Conservation (phyloP, 768 basidiomycete genomes). For the Lactarius sp. region DNA sequence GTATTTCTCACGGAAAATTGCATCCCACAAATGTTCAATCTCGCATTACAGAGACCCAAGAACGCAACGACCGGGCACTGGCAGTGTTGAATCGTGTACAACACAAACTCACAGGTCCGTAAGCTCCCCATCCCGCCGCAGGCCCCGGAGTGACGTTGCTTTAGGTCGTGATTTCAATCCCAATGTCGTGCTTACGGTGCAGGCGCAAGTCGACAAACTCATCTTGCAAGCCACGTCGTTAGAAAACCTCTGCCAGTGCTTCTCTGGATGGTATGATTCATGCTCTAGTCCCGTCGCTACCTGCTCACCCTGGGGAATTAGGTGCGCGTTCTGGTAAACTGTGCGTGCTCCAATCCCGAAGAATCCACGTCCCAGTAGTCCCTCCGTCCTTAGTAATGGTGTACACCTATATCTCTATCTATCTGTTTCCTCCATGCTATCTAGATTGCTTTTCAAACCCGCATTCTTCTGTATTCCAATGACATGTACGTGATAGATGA, state of each 20-base stretch:
- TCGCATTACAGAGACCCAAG: conserved; percentile 54
- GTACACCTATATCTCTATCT: conserved; percentile 6
- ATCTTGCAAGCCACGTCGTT: conserved; percentile 90
- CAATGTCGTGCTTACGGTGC: conserved; percentile 64
- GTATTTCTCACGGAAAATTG: too few relatives aligned
- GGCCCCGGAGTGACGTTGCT: background rate
- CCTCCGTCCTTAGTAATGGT: background rate
- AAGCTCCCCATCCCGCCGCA: background rate
- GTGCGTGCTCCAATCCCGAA: background rate
- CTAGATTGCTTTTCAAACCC: conserved; percentile 7
- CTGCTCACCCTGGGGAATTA: conserved; percentile 7
- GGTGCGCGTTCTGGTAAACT: conserved; percentile 43
- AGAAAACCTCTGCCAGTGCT: conserved; percentile 95
- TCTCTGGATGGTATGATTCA: conserved; percentile 77
- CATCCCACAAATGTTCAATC: background rate
- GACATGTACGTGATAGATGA: background rate
- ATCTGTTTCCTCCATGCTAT: conserved; percentile 18
- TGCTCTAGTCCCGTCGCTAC: background rate
- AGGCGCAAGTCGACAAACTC: conserved; percentile 84
- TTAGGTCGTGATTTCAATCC: conserved; percentile 92
- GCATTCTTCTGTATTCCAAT: conserved; percentile 1
- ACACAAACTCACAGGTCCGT: conserved; percentile 84
- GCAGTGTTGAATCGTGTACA: conserved; percentile 93
- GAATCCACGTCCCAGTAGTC: background rate
- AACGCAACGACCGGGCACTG: conserved; percentile 87